phyloP scores from a whole-genome alignment of 768 basidiomycete species.

The Pulveroboletus ravenelii region DNA sequence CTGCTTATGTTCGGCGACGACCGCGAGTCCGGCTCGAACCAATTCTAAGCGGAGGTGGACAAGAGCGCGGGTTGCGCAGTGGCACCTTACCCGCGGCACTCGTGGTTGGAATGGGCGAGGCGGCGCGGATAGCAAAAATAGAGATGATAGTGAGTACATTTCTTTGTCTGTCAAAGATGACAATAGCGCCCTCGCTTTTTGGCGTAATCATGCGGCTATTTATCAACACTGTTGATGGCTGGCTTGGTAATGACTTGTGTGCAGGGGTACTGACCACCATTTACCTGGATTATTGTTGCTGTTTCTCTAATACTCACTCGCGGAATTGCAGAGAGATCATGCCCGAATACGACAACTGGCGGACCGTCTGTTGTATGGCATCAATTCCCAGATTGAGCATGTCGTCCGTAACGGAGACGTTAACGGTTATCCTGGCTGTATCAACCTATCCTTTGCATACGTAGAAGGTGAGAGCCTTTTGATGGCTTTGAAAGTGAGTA shows the following conservation, averaged over 20 bases:
- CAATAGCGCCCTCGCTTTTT: conserved; percentile 35
- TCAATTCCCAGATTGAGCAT: conserved; percentile 80
- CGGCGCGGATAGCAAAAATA: conserved; percentile 81
- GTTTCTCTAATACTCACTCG: neutral
- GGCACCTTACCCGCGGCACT: conserved; percentile 90
- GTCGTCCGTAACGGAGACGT: conserved; percentile 93
- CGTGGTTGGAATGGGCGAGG: conserved; percentile 91
- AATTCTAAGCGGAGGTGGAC: conserved; percentile 92
- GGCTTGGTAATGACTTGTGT: conserved; percentile 68
- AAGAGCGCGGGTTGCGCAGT: conserved; percentile 91
- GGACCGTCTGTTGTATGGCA: conserved; percentile 72
- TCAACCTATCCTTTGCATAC: conserved; percentile 93
- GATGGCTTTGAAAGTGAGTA: conserved; percentile 89
- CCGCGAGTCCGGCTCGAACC: conserved; percentile 94
- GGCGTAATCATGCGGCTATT: conserved; percentile 42
- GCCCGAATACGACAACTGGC: conserved; percentile 67
- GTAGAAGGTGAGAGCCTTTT: conserved; percentile 96
- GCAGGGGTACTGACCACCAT: conserved; percentile 88
- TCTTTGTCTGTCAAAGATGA: conserved; percentile 38
- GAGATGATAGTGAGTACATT: conserved; percentile 84
- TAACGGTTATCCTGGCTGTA: conserved; percentile 90
- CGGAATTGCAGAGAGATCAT: conserved; percentile 64
- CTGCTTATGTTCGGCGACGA: conserved; percentile 86
- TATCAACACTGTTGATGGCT: conserved; percentile 24
- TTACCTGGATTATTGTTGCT: neutral